Evolutionary conservation across 352 stramenopile species (phyloP), one percentile per base, ranked within the genome.

Genomic region (Globisporangium echinulatum): DNA sequence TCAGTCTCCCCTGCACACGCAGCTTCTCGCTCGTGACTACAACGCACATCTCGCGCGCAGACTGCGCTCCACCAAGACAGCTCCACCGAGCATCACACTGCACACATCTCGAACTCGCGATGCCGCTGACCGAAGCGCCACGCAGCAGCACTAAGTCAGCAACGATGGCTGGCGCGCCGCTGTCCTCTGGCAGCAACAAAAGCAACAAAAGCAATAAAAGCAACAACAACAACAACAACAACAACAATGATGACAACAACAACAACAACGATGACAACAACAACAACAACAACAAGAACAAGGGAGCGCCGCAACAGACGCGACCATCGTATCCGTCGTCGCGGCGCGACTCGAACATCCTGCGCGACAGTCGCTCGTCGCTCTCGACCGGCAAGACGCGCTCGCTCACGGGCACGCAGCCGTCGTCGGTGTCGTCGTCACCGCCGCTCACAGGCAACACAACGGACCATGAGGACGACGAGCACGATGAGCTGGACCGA

Each of bases 381-480:
- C 84, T 66, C 80, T 90, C 91, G 47, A 91, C 71, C n/a, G 79
- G 71, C 52, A 91, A 63, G 58, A 63, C 25, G 40, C 58, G 51
- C 42, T 63, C 58, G 51, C 50, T 57, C 49, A 46, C 40, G 7
- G 38, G 49, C 36, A 65, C 62, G 40, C 59, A 63, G 57, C 36
- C 47, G 44, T 62, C 62, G 57, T 60, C 62, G 15, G 44, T 55
- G 58, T 57, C 62, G 14, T 68, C 62, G 39, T 68, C 62, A 3
- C 62, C 62, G n/a, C 25, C 44, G 5, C 43, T 43, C 11, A 44
- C 44, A 2, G 36, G 37, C 38, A 37, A 42, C 6, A 36, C 40
- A 37, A 56, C 49, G n/a, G 60, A 65, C 53, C 52, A 55, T 39
- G 53, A 64, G 15, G 38, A 60, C 48, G 52, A 55, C 25, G 50